These are phyloP conservation scores for Cyberlindnera veronae DNA, from an alignment of 805 yeast species.

Conservation along the genomic window DNA sequence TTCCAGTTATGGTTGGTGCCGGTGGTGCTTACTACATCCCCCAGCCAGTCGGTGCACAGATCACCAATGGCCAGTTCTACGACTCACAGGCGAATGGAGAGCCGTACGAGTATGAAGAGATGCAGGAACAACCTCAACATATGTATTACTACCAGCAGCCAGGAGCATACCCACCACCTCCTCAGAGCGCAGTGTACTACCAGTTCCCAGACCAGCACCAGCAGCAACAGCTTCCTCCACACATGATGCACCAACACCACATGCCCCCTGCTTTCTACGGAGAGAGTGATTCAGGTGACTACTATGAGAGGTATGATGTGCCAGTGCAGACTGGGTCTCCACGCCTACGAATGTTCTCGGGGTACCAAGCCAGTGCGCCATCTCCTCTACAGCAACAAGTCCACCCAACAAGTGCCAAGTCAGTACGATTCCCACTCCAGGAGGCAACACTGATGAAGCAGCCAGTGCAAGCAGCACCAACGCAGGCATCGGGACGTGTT, in stretches of 20 bases:
- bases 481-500: constrained; percentile 6
- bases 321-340: constrained; percentile 19
- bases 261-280: constrained; percentile 10
- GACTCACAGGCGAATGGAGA: constrained; percentile 21
- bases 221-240: background rate
- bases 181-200: background rate
- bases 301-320: background rate
- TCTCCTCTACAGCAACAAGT: constrained; percentile 4
- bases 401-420: constrained; percentile 15
- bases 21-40: constrained; percentile 7
- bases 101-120: constrained; percentile 3
- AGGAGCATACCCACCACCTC: background rate
- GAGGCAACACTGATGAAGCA: constrained; percentile 6
- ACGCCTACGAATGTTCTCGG: constrained; percentile 25
- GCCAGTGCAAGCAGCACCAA: too few relatives aligned
- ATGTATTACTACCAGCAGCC: constrained; percentile 1
- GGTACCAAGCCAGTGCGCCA: constrained; percentile 29
- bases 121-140: background rate
- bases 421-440: constrained; percentile 8
- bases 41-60: constrained; percentile 9
- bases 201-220: background rate
- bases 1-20: background rate
- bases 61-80: constrained; percentile 28
- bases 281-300: constrained; percentile 3
- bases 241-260: background rate